A percentile compares a stretch with the other conserved stretches of the same genome.
These are phyloP conservation scores for Podochytrium sp. DNA, from an alignment of 192 early-diverging fungal genomes.

Conservation along the genomic window DNA sequence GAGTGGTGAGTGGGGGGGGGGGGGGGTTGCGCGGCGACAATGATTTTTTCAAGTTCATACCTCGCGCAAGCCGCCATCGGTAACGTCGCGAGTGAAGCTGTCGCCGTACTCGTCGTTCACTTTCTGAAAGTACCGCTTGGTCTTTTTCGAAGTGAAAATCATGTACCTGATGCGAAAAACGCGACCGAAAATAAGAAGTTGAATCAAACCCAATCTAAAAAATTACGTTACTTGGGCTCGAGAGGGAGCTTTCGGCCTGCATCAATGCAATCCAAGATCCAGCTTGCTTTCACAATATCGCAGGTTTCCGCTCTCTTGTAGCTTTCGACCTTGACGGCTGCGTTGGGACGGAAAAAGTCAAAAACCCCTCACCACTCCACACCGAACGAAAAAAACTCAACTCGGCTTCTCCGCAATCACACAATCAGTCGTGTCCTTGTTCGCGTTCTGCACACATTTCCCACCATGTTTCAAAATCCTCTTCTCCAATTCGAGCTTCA, in stretches of 20 bases:
- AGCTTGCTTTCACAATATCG: conserved; percentile 69
- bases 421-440: conserved; percentile 42
- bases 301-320: conserved; percentile 49
- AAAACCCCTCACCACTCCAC: no score
- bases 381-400: conserved; percentile 10
- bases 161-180: conserved; percentile 55
- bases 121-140: conserved; percentile 50
- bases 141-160: conserved; percentile 58
- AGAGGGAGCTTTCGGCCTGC: conserved; percentile 56
- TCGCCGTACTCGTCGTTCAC: conserved; percentile 74
- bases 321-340: conserved; percentile 60
- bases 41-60: conserved; percentile 35
- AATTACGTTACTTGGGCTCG: conserved; percentile 62
- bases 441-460: conserved; percentile 60
- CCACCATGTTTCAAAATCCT: conserved; percentile 68
- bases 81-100: conserved; percentile 64
- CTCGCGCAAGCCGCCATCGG: conserved; percentile 54
- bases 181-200: conserved; percentile 12
- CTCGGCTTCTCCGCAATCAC: conserved; percentile 52
- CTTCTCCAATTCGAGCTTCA: conserved; percentile 63
- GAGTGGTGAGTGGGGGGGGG: background rate
- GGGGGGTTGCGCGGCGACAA: conserved; percentile 24
- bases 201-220: background rate
- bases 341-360: background rate
- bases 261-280: conserved; percentile 67